These are phyloP conservation scores for Trichoderma asperelloides DNA, from an alignment of 495 filamentous ascomycete genomes.

Conservation along the genomic window DNA sequence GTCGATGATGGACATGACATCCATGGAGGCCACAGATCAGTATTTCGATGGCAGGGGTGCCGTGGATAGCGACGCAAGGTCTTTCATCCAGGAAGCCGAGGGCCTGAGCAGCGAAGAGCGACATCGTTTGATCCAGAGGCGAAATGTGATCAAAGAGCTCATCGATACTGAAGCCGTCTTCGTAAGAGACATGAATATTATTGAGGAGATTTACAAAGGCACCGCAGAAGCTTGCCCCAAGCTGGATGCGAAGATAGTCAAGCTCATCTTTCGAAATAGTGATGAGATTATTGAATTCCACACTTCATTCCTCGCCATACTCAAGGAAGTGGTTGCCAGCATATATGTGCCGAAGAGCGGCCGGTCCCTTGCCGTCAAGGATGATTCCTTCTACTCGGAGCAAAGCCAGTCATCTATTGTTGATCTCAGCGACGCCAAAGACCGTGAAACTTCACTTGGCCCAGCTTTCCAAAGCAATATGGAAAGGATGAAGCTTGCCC, in stretches of 20 bases:
- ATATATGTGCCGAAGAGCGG: constrained; percentile 54
- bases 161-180: constrained; percentile 86
- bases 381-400: constrained; percentile 26
- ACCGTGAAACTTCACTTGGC: constrained; percentile 67
- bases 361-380: constrained; percentile 28
- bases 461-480: constrained; percentile 68
- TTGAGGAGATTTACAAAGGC: constrained; percentile 94
- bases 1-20: constrained; percentile 24
- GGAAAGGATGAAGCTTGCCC: constrained; percentile 70
- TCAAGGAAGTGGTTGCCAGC: constrained; percentile 65
- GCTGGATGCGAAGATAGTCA: constrained; percentile 74
- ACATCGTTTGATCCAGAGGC: constrained; percentile 50
- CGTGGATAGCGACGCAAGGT: constrained; percentile 15
- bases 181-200: constrained; percentile 86
- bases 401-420: constrained; percentile 19
- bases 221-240: constrained; percentile 75
- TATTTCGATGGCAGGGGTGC: constrained; percentile 12
- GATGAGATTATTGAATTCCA: constrained; percentile 81
- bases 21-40: constrained; percentile 25
- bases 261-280: constrained; percentile 81
- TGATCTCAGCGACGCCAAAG: constrained; percentile 45
- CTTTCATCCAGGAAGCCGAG: constrained; percentile 19
- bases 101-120: constrained; percentile 27
- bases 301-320: constrained; percentile 60
- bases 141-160: constrained; percentile 77